Evolutionary conservation across 2,329 filamentous ascomycete genomes (phyloP), one percentile per base, ranked within the genome.

Genomic region (Botrytis elliptica): DNA sequence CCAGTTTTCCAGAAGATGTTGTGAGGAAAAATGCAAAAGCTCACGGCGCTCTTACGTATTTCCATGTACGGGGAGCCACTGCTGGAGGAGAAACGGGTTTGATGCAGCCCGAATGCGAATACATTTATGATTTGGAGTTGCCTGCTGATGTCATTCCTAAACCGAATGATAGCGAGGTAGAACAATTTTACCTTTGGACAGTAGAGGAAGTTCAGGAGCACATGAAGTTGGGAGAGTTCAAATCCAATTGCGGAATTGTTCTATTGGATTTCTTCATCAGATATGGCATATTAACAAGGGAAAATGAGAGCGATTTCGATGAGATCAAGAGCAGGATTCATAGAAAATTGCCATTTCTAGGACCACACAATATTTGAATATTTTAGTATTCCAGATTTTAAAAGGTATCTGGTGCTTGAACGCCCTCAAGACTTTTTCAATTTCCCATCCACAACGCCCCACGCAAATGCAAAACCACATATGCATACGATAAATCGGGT

Each of bases 101-200:
- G 79, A 86, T 97, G 80, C 95, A 97, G 83, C 96, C 96, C 0
- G 96, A 98, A 83, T 91, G 90, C 79, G 92, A 98, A 83, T 98
- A 94, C 85, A 86, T 97, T 63, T 99, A 96, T 83, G 94, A 99
- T 81, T 84, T 98, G 75, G 91, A 94, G 82, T 85, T 99, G 76
- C 88, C 91, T 3, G 83, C 85, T 8, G 89, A 90, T 74, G 86
- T 94, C 6, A 84, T 89, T 52, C 94, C 92, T 20, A 88, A 87
- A 80, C 95, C 95, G 29, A 91, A 92, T 74, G 96, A 99, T 82
- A 91, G 92, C 71, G 96, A 99, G 84, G 96, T 97, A 7, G 93
- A 94, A 79, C 89, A 90, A 75, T 98, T 98, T 81, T 88, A 89
- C 80, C 85, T 98, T 74, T 91, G 90, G 88, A 90, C 87, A 1